These are phyloP conservation scores for Phialophora expanda DNA, from an alignment of 2,329 filamentous ascomycete species.

Conservation along the genomic window DNA sequence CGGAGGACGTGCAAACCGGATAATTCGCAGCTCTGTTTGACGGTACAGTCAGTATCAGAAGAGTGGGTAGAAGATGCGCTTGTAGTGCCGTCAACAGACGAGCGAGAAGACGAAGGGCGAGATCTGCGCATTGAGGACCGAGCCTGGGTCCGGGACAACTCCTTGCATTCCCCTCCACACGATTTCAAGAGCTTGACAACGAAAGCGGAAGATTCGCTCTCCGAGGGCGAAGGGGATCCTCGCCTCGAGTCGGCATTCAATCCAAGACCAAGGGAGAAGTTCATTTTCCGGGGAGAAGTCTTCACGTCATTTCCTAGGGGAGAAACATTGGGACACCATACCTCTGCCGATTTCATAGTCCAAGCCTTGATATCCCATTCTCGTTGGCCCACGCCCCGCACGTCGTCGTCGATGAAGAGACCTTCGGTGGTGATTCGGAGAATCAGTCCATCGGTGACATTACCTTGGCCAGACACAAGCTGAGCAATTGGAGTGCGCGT, in stretches of 20 bases:
- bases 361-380: slow-evolving; percentile 99
- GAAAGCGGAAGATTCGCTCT: slow-evolving; percentile 38
- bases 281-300: slow-evolving; percentile 13
- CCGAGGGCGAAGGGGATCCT: slow-evolving; percentile 17
- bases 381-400: slow-evolving; percentile 86
- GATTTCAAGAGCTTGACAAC: slow-evolving; percentile 66
- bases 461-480: slow-evolving; percentile 79
- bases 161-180: slow-evolving; percentile 45
- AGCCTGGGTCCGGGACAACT: slow-evolving; percentile 55
- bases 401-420: slow-evolving; percentile 95
- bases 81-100: slow-evolving; percentile 2
- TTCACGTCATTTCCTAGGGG: slow-evolving; percentile 38
- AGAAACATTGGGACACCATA: slow-evolving; percentile 72
- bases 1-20: slow-evolving; percentile 62
- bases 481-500: slow-evolving; percentile 89
- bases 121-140: slow-evolving; percentile 43
- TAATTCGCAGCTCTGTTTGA: slow-evolving; percentile 48
- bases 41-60: slow-evolving; percentile 15
- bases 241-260: slow-evolving; percentile 22
- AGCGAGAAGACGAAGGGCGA: slow-evolving; percentile 46
- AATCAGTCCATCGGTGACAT: slow-evolving; percentile 89
- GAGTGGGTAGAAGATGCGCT: slow-evolving; percentile 22
- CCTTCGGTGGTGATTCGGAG: slow-evolving; percentile 92
- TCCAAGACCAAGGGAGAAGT: slow-evolving; percentile 23
- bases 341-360: slow-evolving; percentile 92